Percentiles rank a stretch among this genome's conserved stretches.
Evolutionary conservation across 805 yeast genomes (phyloP).

Genomic region (Blastobotrys americana): DNA sequence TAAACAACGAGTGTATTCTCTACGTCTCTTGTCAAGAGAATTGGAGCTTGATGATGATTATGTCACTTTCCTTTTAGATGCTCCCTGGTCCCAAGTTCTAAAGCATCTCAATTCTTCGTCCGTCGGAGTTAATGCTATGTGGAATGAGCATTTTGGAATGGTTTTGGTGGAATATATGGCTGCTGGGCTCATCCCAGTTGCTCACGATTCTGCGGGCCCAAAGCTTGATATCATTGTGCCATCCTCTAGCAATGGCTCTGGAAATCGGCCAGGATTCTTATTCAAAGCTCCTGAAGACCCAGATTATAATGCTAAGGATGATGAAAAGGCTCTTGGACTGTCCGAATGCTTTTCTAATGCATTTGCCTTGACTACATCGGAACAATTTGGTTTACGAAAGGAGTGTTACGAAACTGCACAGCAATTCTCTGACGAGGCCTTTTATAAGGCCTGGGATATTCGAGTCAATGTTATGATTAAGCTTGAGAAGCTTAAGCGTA

Average conservation of each 20-base stretch:
- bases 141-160: conserved; percentile 99
- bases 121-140: conserved; percentile 91
- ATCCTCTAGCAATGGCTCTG: conserved; percentile 40
- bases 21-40: conserved; percentile 41
- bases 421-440: conserved; percentile 56
- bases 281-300: conserved; percentile 69
- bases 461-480: conserved; percentile 20
- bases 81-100: conserved; percentile 58
- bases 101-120: conserved; percentile 47
- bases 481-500: conserved; percentile 19
- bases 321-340: conserved; percentile 40
- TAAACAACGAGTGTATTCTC: conserved; percentile 44
- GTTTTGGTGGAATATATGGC: conserved; percentile 91
- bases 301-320: conserved; percentile 37
- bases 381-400: conserved; percentile 37
- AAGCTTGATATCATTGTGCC: conserved; percentile 56
- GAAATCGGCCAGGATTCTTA: conserved; percentile 65
- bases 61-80: conserved; percentile 59
- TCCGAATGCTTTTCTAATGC: conserved; percentile 42
- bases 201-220: conserved; percentile 96
- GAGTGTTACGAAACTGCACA: conserved; percentile 37
- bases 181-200: conserved; percentile 79
- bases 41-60: conserved; percentile 37
- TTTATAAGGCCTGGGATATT: conserved; percentile 46
- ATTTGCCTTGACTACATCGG: conserved; percentile 33